Base-by-base conservation (phyloP, 768 basidiomycete species). In the Naematelia encephala region DNA sequence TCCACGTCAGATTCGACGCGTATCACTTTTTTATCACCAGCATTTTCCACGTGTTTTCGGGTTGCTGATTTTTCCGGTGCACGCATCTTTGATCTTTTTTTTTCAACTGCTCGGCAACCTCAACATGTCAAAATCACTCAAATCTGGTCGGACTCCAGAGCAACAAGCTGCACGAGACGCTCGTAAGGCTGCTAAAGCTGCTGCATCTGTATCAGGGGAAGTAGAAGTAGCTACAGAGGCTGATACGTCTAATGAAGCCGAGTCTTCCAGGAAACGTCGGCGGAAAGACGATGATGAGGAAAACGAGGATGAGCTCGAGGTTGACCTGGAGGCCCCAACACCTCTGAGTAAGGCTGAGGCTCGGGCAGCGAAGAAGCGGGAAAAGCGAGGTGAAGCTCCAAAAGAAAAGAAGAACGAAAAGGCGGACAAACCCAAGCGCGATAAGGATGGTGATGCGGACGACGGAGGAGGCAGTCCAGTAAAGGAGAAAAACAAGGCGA, bases 401-500 rank as follows among this genome's bases (percentile, higher is more conserved):
- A 84, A 65, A 77, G 44, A 61, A 54, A 64, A 55, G 46, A 34
- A 53, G 29, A 51, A 51, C 11, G 57, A 43, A 44, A 62, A 39
- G 25, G 57, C 52, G 13, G 56, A 45, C 2, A 51, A 62, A 27
- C 42, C 47, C 60, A 69, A 39, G 55, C 34, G 26, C 27, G 55
- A 61, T 52, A 55, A 56, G 39, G 34, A 39, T 8, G 56, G 29
- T 57, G 52, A 26, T 27, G 28, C 52, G 26, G 53, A 60, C 10
- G 50, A 25, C 21, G 50, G 50, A 13, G 48, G 30, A 14, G 39
- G 21, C 5, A 43, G 27, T 1, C 69, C 73, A 47, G 62, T 67
- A 61, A 76, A 85, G 81, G 66, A 80, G 78, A 64, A 60, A 83
- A 84, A 48, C 77, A 42, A 57, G 51, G 62, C 47, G 42, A 39